These are phyloP conservation scores for Cochlearia excelsa DNA, from an alignment of 345 rosid species.

Conservation along the genomic window DNA sequence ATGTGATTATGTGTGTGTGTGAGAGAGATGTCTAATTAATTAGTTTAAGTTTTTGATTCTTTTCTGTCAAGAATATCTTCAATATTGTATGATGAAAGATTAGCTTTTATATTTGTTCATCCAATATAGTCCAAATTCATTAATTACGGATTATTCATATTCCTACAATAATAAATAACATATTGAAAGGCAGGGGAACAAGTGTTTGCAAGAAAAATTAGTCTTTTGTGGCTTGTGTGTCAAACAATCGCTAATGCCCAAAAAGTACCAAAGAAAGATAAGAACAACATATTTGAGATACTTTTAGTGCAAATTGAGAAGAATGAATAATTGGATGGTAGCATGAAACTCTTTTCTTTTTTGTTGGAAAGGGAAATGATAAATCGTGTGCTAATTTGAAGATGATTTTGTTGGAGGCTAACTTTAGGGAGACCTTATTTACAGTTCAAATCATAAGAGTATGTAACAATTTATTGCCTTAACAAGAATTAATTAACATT, in stretches of 20 bases:
- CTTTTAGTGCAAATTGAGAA: slow-evolving; percentile 12
- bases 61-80: no score
- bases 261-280: no score
- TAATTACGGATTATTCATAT: no score
- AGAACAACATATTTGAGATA: background rate
- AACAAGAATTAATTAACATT: slow-evolving; percentile 27
- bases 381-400: slow-evolving; percentile 36
- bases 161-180: no score
- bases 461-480: slow-evolving; percentile 30
- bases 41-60: no score
- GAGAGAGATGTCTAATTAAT: slow-evolving; percentile 7
- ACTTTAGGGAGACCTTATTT: slow-evolving; percentile 37
- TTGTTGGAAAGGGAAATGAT: slow-evolving; percentile 35
- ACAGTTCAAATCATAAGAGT: slow-evolving; percentile 35
- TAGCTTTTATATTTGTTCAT: no score
- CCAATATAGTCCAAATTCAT: no score
- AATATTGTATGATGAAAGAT: no score
- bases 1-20: slow-evolving; percentile 7
- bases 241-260: slow-evolving; percentile 28
- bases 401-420: slow-evolving; percentile 43
- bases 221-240: slow-evolving; percentile 12
- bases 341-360: slow-evolving; percentile 8
- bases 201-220: slow-evolving; percentile 21
- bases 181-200: slow-evolving; percentile 23
- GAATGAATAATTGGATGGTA: slow-evolving; percentile 18